Evolutionary conservation across 768 basidiomycete species (phyloP).

Genomic region (Rhizopogon vesiculosus): DNA sequence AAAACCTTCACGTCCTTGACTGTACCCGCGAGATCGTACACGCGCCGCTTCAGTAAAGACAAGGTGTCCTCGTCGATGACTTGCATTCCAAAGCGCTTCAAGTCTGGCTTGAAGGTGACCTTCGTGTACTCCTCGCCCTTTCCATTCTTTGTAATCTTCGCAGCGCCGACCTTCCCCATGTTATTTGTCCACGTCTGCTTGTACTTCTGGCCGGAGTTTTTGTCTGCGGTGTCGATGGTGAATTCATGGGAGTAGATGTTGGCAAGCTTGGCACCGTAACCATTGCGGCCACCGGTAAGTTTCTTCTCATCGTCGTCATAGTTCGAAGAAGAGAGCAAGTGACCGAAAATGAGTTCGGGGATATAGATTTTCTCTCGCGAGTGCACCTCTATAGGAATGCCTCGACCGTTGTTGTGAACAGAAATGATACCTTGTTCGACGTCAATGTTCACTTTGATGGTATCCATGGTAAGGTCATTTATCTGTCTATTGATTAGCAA

Average conservation of each 20-base stretch:
- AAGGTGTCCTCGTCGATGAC: constrained; percentile 88
- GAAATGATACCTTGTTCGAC: constrained; percentile 81
- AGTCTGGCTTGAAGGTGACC: constrained; percentile 90
- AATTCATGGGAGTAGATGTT: constrained; percentile 98
- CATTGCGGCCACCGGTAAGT: constrained; percentile 96
- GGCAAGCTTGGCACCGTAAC: constrained; percentile 96
- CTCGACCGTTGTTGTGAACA: constrained; percentile 92
- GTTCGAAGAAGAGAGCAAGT: constrained; percentile 91
- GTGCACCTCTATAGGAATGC: constrained; percentile 97
- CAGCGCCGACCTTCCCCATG: constrained; percentile 82
- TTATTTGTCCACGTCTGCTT: constrained; percentile 93
- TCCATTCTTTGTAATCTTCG: constrained; percentile 90
- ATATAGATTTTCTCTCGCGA: constrained; percentile 91
- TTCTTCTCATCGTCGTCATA: constrained; percentile 99
- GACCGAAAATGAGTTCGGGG: constrained; percentile 95
- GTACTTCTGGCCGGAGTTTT: constrained; percentile 82
- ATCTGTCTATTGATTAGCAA: constrained; percentile 47
- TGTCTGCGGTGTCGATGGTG: constrained; percentile 93
- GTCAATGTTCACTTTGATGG: constrained; percentile 84
- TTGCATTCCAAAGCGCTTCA: constrained; percentile 89
- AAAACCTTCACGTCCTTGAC: constrained; percentile 90
- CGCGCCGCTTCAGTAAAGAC: constrained; percentile 85
- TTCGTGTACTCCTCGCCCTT: constrained; percentile 89
- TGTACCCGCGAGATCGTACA: constrained; percentile 97
- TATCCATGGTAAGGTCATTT: constrained; percentile 89